These are phyloP conservation scores for Xylogone sp. DNA, from an alignment of 2,329 filamentous ascomycete genomes.

Conservation along the genomic window DNA sequence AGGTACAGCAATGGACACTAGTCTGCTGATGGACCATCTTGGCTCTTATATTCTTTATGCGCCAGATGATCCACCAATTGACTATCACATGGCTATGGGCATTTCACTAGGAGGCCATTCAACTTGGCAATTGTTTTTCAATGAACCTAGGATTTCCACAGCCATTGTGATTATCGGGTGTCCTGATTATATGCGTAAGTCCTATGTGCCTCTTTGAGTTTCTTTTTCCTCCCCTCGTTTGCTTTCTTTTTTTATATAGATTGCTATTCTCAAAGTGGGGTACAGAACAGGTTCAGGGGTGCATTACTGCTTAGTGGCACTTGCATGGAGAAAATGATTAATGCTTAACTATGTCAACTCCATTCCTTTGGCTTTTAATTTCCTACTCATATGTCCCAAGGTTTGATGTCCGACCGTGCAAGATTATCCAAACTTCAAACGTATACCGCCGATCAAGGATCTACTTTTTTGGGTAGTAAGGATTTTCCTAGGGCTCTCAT, in stretches of 20 bases:
- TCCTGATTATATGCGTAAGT: constrained; percentile 74
- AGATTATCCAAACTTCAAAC: constrained; percentile 61
- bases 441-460: constrained; percentile 53
- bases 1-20: constrained; percentile 71
- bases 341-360: constrained; percentile 3
- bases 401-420: constrained; percentile 76
- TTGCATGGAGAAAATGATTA: neutral
- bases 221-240: neutral
- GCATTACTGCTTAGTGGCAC: too few relatives aligned
- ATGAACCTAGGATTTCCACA: constrained; percentile 73
- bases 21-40: constrained; percentile 71
- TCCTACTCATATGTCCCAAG: constrained; percentile 9
- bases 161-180: constrained; percentile 83
- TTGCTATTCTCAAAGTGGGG: neutral
- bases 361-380: neutral
- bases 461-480: constrained; percentile 67
- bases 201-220: neutral
- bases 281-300: too few relatives aligned
- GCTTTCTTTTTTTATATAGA: neutral
- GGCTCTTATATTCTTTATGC: constrained; percentile 68
- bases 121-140: constrained; percentile 78
- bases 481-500: constrained; percentile 74
- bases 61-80: constrained; percentile 37
- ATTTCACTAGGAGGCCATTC: constrained; percentile 85
- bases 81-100: constrained; percentile 72